Evolutionary conservation across 805 yeast species (phyloP).

Genomic region (Clavispora fructus): DNA sequence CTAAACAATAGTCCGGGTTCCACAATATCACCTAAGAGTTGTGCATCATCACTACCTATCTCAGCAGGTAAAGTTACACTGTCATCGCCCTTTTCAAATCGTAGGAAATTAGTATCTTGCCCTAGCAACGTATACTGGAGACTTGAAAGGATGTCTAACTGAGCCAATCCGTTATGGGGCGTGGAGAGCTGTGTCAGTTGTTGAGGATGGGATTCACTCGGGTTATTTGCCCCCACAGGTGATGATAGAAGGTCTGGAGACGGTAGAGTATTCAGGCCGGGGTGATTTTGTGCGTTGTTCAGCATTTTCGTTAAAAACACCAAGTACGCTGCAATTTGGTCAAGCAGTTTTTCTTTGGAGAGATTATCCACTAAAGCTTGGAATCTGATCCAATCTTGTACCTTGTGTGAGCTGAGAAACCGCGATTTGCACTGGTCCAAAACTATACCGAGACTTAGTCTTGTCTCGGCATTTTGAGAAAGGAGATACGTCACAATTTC

Average conservation of each 20-base stretch:
- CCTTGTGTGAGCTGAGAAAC: conserved; percentile 23
- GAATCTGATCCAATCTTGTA: conserved; percentile 30
- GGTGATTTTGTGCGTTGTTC: not conserved
- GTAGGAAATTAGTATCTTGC: conserved; percentile 52
- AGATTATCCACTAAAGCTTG: conserved; percentile 27
- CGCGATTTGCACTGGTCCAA: conserved; percentile 18
- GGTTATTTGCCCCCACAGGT: not conserved
- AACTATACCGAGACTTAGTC: conserved; percentile 1
- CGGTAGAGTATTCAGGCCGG: not conserved
- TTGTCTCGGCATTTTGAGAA: not conserved
- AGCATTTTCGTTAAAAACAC: conserved; percentile 20
- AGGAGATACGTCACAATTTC: conserved; percentile 19
- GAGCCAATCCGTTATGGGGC: not conserved
- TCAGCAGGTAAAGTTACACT: conserved; percentile 39
- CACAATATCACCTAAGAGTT: conserved; percentile 48
- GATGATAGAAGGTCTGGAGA: not conserved
- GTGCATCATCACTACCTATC: conserved; percentile 52
- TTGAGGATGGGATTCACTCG: too few species aligned
- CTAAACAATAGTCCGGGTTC: conserved; percentile 72
- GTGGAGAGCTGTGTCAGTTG: not conserved
- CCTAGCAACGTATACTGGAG: conserved; percentile 57
- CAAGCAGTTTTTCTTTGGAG: conserved; percentile 20
- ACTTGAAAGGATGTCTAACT: conserved; percentile 31
- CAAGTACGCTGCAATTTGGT: conserved; percentile 32
- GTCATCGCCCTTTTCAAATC: conserved; percentile 14